Conservation (phyloP, 129 eudicot genomes). For the Glebionis coronaria region DNA sequence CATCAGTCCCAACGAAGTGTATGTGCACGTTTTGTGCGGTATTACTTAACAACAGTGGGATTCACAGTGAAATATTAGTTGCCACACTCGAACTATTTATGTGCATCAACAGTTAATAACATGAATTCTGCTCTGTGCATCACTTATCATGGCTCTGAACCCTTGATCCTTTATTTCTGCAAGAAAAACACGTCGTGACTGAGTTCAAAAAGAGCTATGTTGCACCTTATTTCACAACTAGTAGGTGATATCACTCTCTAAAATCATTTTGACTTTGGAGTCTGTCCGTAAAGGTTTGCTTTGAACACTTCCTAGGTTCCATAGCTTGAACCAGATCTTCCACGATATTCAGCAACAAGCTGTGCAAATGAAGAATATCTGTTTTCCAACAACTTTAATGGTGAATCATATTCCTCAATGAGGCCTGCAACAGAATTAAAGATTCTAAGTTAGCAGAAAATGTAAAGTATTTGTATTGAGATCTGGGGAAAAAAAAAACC, state of each 20-base stretch:
- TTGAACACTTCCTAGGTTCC: conserved; percentile 14
- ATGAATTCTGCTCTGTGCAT: too few species aligned
- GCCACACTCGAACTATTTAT: too few species aligned
- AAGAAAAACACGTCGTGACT: too few species aligned
- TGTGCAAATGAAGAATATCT: conserved; percentile 67
- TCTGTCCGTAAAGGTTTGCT: neutral
- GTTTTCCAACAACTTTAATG: conserved; percentile 58
- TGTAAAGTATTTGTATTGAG: neutral
- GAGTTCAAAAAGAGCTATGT: too few species aligned
- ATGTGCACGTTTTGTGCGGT: too few species aligned
- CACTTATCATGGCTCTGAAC: too few species aligned
- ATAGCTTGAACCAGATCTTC: conserved; percentile 56
- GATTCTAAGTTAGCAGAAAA: neutral
- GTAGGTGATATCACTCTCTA: conserved; percentile 3
- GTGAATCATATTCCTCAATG: conserved; percentile 70
- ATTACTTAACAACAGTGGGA: too few species aligned
- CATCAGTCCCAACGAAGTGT: too few species aligned
- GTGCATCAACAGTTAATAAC: too few species aligned
- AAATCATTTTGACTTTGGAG: too few species aligned
- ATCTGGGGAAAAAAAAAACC: conserved; percentile 35
- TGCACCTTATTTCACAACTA: neutral
- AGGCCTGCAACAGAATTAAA: conserved; percentile 45
- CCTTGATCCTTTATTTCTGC: too few species aligned
- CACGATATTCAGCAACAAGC: conserved; percentile 81
- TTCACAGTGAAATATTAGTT: too few species aligned